Conservation (phyloP, 2,329 filamentous ascomycete genomes). For the Aspergillus sp. region DNA sequence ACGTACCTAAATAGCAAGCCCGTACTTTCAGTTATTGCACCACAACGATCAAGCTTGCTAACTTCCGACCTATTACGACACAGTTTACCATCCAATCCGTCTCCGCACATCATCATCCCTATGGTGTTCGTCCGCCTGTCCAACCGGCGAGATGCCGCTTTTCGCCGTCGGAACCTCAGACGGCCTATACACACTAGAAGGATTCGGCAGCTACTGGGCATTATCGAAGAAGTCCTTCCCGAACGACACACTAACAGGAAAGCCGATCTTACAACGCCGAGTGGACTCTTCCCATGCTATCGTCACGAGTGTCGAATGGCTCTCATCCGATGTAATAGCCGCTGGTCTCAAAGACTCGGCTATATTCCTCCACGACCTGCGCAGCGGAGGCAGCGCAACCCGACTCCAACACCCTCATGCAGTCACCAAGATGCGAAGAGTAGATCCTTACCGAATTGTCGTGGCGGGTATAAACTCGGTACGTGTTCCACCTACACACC, state of each 20-base stretch:
- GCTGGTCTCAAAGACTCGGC: constrained; percentile 37
- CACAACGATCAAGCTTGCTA: not conserved
- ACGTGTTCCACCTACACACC: constrained; percentile 10
- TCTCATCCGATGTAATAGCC: constrained; percentile 38
- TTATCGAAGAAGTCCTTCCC: constrained; percentile 32
- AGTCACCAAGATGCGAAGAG: constrained; percentile 36
- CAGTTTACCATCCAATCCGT: constrained; percentile 31
- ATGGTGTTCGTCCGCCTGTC: constrained; percentile 42
- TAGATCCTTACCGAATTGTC: constrained; percentile 39
- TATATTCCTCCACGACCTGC: constrained; percentile 39
- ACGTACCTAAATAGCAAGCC: constrained; percentile 11
- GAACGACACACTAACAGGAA: constrained; percentile 15
- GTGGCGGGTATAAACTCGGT: constrained; percentile 37
- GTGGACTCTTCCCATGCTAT: constrained; percentile 30
- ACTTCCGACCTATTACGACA: not conserved
- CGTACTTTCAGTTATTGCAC: not conserved
- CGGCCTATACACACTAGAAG: constrained; percentile 37
- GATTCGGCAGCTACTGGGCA: constrained; percentile 30
- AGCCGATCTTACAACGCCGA: constrained; percentile 19
- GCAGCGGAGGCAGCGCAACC: constrained; percentile 33
- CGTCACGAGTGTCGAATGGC: constrained; percentile 42
- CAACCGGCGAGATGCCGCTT: constrained; percentile 28
- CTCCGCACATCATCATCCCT: constrained; percentile 32
- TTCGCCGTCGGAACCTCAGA: constrained; percentile 44
- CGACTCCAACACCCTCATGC: constrained; percentile 39